Evolutionary conservation across 2,329 filamentous ascomycete species (phyloP).

Genomic region (Sarocladium oryzae): DNA sequence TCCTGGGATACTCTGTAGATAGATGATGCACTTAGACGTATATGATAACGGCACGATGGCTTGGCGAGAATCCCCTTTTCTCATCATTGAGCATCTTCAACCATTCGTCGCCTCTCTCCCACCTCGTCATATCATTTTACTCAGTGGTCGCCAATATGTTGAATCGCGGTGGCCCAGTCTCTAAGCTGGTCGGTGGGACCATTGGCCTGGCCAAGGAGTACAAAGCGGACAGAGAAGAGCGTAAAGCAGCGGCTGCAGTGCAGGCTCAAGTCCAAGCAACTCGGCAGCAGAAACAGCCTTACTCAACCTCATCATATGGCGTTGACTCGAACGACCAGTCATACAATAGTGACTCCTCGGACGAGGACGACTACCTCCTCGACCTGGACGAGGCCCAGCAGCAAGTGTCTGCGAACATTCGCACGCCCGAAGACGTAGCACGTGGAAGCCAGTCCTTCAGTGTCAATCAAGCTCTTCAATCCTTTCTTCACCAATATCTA

Average conservation of each 20-base stretch:
- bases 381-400: conserved; percentile 9
- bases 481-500: neutral
- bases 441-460: neutral
- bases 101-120: neutral
- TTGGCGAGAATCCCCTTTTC: neutral
- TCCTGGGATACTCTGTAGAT: no score
- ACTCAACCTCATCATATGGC: neutral
- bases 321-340: neutral
- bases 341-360: conserved; percentile 4
- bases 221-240: conserved; percentile 8
- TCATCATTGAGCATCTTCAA: neutral
- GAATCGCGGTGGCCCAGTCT: conserved; percentile 7
- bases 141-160: neutral
- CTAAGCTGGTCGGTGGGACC: conserved; percentile 5
- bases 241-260: neutral
- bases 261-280: neutral
- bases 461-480: neutral
- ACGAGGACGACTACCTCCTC: conserved; percentile 5
- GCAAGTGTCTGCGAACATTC: neutral
- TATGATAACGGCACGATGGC: neutral
- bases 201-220: conserved; percentile 10
- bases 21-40: no score
- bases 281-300: neutral
- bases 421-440: neutral
- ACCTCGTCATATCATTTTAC: neutral